A percentile compares a stretch with the other conserved stretches of the same genome.
Conservation (phyloP, 768 basidiomycete species). For the Strobilomyces echinocephalus region DNA sequence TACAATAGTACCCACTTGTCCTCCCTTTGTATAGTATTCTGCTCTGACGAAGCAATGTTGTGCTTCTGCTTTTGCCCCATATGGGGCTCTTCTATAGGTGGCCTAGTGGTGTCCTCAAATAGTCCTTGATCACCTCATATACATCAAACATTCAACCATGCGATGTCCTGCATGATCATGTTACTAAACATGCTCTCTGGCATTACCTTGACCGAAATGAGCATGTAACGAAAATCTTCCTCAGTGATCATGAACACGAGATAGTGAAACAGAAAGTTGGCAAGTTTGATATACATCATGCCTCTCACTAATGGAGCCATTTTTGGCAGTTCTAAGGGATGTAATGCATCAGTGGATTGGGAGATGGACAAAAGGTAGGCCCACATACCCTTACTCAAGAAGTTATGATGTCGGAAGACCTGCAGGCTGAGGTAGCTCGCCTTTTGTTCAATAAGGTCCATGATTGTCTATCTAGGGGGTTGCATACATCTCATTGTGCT, state of each 20-base stretch:
- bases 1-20: constrained; percentile 22
- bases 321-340: constrained; percentile 56
- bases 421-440: constrained; percentile 78
- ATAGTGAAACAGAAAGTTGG: constrained; percentile 75
- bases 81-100: constrained; percentile 15
- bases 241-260: constrained; percentile 81
- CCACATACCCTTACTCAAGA: constrained; percentile 54
- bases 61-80: constrained; percentile 31
- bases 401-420: constrained; percentile 64
- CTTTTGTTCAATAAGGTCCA: constrained; percentile 78
- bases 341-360: background rate
- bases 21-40: constrained; percentile 18
- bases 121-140: constrained; percentile 47
- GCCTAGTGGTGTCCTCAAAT: constrained; percentile 9
- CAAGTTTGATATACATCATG: constrained; percentile 69
- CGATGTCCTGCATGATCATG: constrained; percentile 72
- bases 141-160: constrained; percentile 67
- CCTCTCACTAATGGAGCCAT: constrained; percentile 61
- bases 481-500: background rate
- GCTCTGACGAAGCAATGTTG: constrained; percentile 3
- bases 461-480: constrained; percentile 71
- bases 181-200: constrained; percentile 52
- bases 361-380: constrained; percentile 1
- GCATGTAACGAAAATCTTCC: constrained; percentile 72
- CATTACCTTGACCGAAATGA: constrained; percentile 62